Evolutionary conservation across 2,329 filamentous ascomycete species (phyloP), one percentile per base, ranked within the genome.

Genomic region (Triangularia verruculosa): DNA sequence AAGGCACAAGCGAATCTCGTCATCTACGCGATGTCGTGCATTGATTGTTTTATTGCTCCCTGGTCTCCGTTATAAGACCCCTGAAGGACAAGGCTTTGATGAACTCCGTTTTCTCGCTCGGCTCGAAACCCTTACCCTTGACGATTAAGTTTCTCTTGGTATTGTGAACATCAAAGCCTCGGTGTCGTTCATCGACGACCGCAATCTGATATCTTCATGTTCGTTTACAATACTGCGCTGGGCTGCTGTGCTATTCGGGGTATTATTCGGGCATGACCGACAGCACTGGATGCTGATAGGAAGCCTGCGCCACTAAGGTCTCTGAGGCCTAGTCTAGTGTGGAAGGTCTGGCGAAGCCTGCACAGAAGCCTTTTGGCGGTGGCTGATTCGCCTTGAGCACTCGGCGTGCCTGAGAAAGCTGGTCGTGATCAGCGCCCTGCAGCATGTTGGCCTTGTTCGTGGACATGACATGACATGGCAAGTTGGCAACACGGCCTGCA

Each of bases 281-380:
- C 56, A 58, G 39, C 30, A 58, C 25, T 17, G n/a, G 9, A 9
- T 58, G 56, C 34, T 39, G 56, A 58, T 39, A 43, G 30, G 11
- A 15, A 58, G 56, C 56, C 30, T 28, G 52, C 53, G 8, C 47
- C 24, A 52, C 58, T 57, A 57, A 57, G 7, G 15, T 22, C 58
- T 55, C 56, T 24, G 58, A 32, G 24, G 27, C 56, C 55, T 20
- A 39, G 60, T 58, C 55, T 20, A 39, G 60, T 58, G 59, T 67
- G 34, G 66, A 67, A 70, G 70, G 51, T 54, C 61, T 57, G 59
- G 68, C 57, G 70, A 72, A 72, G 69, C 22, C 24, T 59, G 32
- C 32, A 27, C 20, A 17, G 63, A 59, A 61, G 34, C 25, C 27
- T 54, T 28, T 13, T 24, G 51, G 51, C 22, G 39, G 39, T 17